Percentiles rank a stretch among this genome's conserved stretches.
phyloP scores from a whole-genome alignment of 2,329 filamentous ascomycete genomes.

The Cyphellophora europaea region DNA sequence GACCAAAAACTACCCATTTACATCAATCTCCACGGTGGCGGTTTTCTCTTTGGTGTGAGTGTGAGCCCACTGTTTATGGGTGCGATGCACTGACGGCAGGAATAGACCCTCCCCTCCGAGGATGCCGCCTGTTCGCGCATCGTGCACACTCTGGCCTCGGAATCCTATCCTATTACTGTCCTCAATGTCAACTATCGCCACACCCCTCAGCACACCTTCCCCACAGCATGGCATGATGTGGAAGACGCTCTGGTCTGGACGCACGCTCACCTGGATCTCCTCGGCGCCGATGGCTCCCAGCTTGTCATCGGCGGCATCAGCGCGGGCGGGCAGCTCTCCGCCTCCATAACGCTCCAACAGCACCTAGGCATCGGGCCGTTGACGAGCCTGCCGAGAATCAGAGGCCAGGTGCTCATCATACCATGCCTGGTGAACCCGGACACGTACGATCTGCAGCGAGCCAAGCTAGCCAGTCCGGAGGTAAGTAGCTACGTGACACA shows the following conservation, averaged over 20 bases:
- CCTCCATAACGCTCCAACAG: constrained; percentile 32
- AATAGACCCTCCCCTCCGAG: constrained; percentile 42
- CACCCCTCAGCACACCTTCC: constrained; percentile 45
- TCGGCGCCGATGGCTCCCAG: constrained; percentile 31
- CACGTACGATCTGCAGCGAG: constrained; percentile 27
- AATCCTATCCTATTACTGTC: constrained; percentile 31
- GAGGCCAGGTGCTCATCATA: constrained; percentile 45
- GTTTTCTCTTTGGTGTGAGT: constrained; percentile 50
- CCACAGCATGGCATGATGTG: constrained; percentile 43
- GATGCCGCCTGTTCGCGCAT: constrained; percentile 43
- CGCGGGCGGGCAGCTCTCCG: constrained; percentile 36
- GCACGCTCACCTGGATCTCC: constrained; percentile 21
- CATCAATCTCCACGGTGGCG: constrained; percentile 47
- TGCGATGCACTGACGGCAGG: too few species aligned
- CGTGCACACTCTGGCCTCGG: constrained; percentile 20
- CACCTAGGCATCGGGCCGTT: constrained; percentile 59
- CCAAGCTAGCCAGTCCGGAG: constrained; percentile 27
- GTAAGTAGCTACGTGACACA: constrained; percentile 38
- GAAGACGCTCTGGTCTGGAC: constrained; percentile 49
- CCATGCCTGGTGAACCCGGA: constrained; percentile 32
- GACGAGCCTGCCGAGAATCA: constrained; percentile 42
- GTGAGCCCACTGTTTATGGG: too few species aligned
- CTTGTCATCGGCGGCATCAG: constrained; percentile 42
- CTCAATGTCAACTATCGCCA: constrained; percentile 52
- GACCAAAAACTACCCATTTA: constrained; percentile 38